Conservation (phyloP, 1,284 basidiomycete species). For the Tetrapyrgos nigripes region DNA sequence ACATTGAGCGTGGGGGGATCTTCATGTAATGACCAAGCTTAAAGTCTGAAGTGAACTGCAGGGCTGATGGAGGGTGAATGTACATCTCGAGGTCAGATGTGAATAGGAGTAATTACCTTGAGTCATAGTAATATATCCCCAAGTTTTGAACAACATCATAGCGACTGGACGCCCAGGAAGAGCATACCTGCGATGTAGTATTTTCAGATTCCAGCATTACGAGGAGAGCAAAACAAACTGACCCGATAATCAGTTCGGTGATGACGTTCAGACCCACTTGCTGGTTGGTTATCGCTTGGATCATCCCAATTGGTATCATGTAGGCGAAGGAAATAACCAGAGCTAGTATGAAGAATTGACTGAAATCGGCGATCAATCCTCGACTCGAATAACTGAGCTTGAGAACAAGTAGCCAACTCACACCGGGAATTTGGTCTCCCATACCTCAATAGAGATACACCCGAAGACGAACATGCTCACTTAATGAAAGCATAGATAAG, state of each 20-base stretch:
- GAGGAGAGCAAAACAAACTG: constrained; percentile 52
- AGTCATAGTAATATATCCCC: constrained; percentile 52
- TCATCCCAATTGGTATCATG: constrained; percentile 55
- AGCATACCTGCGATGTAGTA: constrained; percentile 50
- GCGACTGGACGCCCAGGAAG: constrained; percentile 61
- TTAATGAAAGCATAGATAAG: background rate
- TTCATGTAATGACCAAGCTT: constrained; percentile 64
- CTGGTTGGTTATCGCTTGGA: constrained; percentile 42
- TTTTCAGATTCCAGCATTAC: constrained; percentile 68
- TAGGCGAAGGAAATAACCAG: constrained; percentile 27
- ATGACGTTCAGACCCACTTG: constrained; percentile 46
- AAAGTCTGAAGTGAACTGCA: constrained; percentile 53
- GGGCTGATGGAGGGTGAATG: constrained; percentile 36
- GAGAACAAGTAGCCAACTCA: background rate
- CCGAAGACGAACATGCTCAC: constrained; percentile 60
- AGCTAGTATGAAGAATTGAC: constrained; percentile 24
- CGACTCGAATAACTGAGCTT: no score
- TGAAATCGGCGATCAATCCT: constrained; percentile 22
- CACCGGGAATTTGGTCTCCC: constrained; percentile 43
- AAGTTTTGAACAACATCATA: constrained; percentile 65
- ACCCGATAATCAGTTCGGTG: constrained; percentile 58
- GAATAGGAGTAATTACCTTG: constrained; percentile 20
- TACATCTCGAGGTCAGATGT: constrained; percentile 32
- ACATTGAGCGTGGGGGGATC: constrained; percentile 56
- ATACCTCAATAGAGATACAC: constrained; percentile 62